phyloP scores from a whole-genome alignment of 768 basidiomycete species.

The Chalciporus piperatus region DNA sequence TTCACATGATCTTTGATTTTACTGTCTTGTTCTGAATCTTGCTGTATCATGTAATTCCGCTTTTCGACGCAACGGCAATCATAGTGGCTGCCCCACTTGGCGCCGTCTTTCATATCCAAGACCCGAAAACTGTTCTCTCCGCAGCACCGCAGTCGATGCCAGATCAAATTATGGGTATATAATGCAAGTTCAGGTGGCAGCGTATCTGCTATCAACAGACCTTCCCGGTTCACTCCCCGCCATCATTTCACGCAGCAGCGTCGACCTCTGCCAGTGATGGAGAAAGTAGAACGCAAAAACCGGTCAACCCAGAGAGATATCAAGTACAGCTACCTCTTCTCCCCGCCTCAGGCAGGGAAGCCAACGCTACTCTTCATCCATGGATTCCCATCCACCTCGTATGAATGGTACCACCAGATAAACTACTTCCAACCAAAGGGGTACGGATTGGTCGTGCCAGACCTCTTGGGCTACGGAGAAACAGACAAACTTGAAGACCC shows the following conservation, averaged over 20 bases:
- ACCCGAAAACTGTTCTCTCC: not conserved
- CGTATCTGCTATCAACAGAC: no score
- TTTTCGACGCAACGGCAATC: not conserved
- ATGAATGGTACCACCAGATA: conserved; percentile 43
- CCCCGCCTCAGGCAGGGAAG: conserved; percentile 23
- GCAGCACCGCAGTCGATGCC: no score
- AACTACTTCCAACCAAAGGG: conserved; percentile 38
- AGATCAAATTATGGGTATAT: no score
- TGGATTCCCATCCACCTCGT: conserved; percentile 42
- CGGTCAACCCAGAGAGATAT: conserved; percentile 35
- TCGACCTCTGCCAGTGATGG: conserved; percentile 15
- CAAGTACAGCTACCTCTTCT: conserved; percentile 36
- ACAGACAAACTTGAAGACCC: conserved; percentile 40
- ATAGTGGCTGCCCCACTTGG: not conserved
- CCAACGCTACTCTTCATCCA: conserved; percentile 44
- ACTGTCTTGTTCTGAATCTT: not conserved
- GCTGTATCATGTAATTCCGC: not conserved
- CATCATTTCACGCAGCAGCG: not conserved
- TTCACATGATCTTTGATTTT: no score
- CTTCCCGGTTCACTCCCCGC: not conserved
- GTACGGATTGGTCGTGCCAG: conserved; percentile 44
- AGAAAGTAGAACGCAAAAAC: conserved; percentile 27
- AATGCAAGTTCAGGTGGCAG: no score
- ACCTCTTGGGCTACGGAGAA: conserved; percentile 46
- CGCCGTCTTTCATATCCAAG: not conserved